Base-by-base conservation (phyloP, 2,329 filamentous ascomycete genomes). In the Chrysoporthe deuterocubensis region DNA sequence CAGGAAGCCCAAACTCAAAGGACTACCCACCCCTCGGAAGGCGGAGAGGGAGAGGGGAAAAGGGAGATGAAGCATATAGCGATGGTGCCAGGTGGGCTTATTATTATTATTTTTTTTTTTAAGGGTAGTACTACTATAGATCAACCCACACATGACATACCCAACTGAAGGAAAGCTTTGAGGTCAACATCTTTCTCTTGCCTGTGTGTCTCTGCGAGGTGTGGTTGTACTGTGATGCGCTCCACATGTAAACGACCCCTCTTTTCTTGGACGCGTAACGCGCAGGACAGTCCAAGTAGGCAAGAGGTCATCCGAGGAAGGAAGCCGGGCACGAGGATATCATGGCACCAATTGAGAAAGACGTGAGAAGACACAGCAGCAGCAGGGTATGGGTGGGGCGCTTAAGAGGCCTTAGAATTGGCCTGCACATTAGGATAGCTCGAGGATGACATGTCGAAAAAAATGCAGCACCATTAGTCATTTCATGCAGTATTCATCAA, bases 401-500 rank as follows among this genome's bases (percentile, higher is more conserved):
- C 26, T 26, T 26, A 26, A 26, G 26, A 26, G 26, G 26, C 26
- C 26, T 26, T 26, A 26, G 26, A 26, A 26, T 26, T 26, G 26
- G 26, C 26, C 26, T 26, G 26, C 26, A 26, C 26, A 26, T 26
- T 26, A 26, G 26, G 26, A 26, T 26, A 26, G 26, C 26, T 26
- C 26, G 26, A 26, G 26, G 26, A 26, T 26, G 26, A 26, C 26
- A 26, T 26, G 26, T 26, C 26, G 26, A 26, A 26, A 26, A 26
- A 26, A 26, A 21, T 9, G 26, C 5, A 16, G 26, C 50, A 34
- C 50, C 32, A 54, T 34, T 13, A 32, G 50, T 34, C 26, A 34
- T 54, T 14, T 26, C 50, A 57, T n/a, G 54, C 34, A 18, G 54
- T 57, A 57, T 54, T 57, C 54, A 57, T 57, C 54, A 57, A 57